Evolutionary conservation across 2,329 filamentous ascomycete genomes (phyloP), one percentile per base, ranked within the genome.

Genomic region (Fusarium napiforme): DNA sequence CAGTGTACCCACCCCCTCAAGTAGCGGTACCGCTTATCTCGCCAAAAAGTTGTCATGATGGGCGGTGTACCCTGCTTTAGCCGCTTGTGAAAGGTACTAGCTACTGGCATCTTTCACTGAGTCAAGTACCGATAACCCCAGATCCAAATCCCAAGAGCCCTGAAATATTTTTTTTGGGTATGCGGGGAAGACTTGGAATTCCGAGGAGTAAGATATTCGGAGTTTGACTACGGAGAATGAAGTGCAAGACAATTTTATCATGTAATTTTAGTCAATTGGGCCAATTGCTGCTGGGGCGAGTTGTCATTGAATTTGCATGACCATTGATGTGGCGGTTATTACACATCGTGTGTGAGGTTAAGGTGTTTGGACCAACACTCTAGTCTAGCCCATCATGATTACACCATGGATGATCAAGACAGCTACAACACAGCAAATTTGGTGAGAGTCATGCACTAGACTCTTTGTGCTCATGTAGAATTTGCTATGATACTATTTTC

Each of bases 71-170:
- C 5, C 21, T 12, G 19, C 10, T 28, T 30, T 67, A 67, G 52
- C 61, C 62, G 50, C 43, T 19, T 37, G 19, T 36, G 30, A 12
- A 55, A 30, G n/a, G 71, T 73, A 73, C 2, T 9, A 0, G 1
- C 2, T 60, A 73, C 71, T 30, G 40, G 0, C 3, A 36, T 53
- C 55, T 49, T 72, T 73, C 71, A 73, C 71, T 74, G 71, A 73
- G 71, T 73, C 71, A 73, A 55, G 71, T 73, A 74, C 34, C 40
- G 70, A 52, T 73, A 52, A 59, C 69, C 71, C 71, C 71, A 50
- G 67, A 72, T 60, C 50, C 30, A 30, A 19, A 47, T 21, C 45
- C n/a, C 19, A 26, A 47, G 39, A 49, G 55, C 65, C 64, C 40
- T 55, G 42, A 14, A 37, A 49, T 58, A 18, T 32, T 55, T 67